phyloP scores from a whole-genome alignment of 306 rosid species.

The Malus sylvestris region DNA sequence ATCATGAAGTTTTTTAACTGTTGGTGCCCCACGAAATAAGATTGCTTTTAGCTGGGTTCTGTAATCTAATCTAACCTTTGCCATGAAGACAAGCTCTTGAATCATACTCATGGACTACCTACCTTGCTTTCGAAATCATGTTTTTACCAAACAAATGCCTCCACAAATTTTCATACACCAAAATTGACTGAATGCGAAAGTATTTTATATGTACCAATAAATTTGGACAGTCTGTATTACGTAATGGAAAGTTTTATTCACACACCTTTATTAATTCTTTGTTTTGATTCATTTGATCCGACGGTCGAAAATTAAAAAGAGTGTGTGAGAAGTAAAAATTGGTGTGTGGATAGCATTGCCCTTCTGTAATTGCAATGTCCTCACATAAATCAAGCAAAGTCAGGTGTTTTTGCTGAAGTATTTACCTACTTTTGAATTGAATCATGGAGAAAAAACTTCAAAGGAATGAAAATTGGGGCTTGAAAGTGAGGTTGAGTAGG shows the following conservation, averaged over 20 bases:
- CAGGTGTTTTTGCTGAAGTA: background rate
- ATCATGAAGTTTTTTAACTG: background rate
- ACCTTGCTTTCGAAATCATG: background rate
- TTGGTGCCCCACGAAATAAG: background rate
- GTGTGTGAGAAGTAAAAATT: too few species aligned
- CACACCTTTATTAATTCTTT: too few species aligned
- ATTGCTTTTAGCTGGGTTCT: background rate
- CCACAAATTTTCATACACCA: background rate
- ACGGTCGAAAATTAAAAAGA: too few species aligned
- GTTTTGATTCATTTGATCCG: too few species aligned
- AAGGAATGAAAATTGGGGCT: background rate
- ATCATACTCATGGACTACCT: background rate
- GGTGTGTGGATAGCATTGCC: too few species aligned
- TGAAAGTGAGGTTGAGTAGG: background rate
- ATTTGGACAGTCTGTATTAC: background rate
- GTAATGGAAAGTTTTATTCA: too few species aligned
- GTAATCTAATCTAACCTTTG: background rate
- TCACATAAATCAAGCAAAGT: background rate
- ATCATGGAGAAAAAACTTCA: conserved; percentile 7
- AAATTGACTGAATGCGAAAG: background rate
- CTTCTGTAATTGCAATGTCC: background rate
- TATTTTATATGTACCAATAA: background rate
- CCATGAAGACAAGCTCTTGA: background rate
- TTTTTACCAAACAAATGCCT: background rate
- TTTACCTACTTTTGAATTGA: background rate